Evolutionary conservation across 2,329 filamentous ascomycete genomes (phyloP), one percentile per base, ranked within the genome.

Genomic region (Chaetoscypha palmicola): DNA sequence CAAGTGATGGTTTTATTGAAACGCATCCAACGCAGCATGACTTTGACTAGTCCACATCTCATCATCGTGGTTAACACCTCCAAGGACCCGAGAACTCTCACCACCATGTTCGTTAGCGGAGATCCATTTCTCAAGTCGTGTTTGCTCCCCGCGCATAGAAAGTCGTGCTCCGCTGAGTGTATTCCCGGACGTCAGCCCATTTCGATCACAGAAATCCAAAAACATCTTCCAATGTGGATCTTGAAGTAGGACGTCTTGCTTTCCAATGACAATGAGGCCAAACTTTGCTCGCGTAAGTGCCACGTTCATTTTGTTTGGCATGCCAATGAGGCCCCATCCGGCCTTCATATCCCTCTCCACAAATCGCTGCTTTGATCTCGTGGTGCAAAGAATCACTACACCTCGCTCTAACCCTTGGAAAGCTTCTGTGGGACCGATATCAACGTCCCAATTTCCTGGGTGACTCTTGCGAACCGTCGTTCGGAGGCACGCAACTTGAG

Each of bases 181-280:
- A 10, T 45, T 32, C 11, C 44, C 39, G 32, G 26, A 37, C 32
- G 47, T 26, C 35, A 52, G 38, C 8, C 38, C 45, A 38, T 52
- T 52, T 1, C 50, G 23, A 2, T 41, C 43, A 26, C 50, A 52
- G 26, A 52, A 52, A 3, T 43, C 43, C 23, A 52, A 28, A 22
- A 50, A 47, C 1, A 42, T 45, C 12, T 30, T 45, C 51, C 51
- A 53, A 37, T 51, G 35, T 17, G 39, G 33, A 30, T 53, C 51
- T 3, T 26, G n/a, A 3, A 24, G 4, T 21, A 53, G 20, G 19
- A 48, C 23, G 1, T 49, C 39, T 31, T 28, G 33, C 24, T 43
- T 47, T 32, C 50, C 50, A 46, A 53, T 46, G 5, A 53, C 46
- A 39, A 53, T 47, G 23, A 53, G 36, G 2, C 50, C 50, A 47